phyloP scores from a whole-genome alignment of 148 eudicot species.

The Hydrangea macrophylla region DNA sequence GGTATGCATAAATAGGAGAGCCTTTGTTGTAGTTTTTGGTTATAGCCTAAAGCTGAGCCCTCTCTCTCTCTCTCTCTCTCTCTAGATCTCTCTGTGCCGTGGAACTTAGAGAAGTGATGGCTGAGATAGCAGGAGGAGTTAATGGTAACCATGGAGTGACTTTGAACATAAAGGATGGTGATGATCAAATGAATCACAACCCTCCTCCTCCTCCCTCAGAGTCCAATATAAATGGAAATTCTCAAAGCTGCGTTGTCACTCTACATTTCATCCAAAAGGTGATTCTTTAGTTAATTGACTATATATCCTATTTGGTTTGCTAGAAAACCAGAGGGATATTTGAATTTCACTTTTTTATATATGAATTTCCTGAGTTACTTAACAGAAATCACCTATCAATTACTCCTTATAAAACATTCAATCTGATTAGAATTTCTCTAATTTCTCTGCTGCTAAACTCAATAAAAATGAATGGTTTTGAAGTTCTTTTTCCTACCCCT shows the following conservation, averaged over 20 bases:
- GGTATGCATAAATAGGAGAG: constrained; percentile 2
- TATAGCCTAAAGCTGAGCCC: neutral
- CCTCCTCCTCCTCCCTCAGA: constrained; percentile 16
- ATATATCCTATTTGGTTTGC: no score
- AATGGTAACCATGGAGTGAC: constrained; percentile 54
- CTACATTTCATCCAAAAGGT: constrained; percentile 69
- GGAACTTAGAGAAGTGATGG: constrained; percentile 30
- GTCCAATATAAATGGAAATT: constrained; percentile 19
- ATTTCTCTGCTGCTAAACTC: neutral
- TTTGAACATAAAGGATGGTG: constrained; percentile 35
- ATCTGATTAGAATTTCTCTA: neutral
- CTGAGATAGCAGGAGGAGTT: constrained; percentile 39
- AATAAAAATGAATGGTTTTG: neutral
- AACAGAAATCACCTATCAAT: no score
- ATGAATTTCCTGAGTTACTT: neutral
- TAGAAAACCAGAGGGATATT: neutral
- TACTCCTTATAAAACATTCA: no score
- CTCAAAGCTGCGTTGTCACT: constrained; percentile 24
- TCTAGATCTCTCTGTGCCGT: neutral
- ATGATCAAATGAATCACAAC: constrained; percentile 6
- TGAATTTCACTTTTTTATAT: no score
- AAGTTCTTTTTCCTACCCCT: neutral
- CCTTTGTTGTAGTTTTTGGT: neutral
- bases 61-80: neutral
- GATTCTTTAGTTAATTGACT: neutral